A percentile compares a stretch with the other conserved stretches of the same genome.
Conservation (phyloP, 352 stramenopile species). For the Phytophthora nicotianae region DNA sequence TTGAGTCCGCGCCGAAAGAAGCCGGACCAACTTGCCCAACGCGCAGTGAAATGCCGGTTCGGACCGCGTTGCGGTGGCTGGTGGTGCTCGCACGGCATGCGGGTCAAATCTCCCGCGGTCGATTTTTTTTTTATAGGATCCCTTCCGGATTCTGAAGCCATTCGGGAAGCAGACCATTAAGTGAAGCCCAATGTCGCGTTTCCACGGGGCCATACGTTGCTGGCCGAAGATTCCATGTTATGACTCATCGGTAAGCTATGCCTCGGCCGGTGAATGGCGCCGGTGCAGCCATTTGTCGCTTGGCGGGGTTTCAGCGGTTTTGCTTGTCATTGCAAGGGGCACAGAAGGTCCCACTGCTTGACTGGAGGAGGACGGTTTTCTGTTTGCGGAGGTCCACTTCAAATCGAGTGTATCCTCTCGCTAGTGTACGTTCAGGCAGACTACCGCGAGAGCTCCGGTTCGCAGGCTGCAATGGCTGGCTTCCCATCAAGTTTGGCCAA, state of each 20-base stretch:
- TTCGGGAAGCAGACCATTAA: constrained; percentile 24
- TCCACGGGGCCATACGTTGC: constrained; percentile 21
- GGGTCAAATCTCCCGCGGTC: constrained; percentile 20
- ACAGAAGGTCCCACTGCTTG: constrained; percentile 30
- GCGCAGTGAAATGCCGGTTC: constrained; percentile 7
- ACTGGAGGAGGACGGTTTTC: constrained; percentile 31
- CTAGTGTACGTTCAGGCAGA: constrained; percentile 15
- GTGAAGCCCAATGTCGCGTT: constrained; percentile 27
- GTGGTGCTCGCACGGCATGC: neutral
- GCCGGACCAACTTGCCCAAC: constrained; percentile 18
- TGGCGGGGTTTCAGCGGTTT: constrained; percentile 20
- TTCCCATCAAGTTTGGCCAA: constrained; percentile 15
- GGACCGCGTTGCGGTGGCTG: constrained; percentile 9
- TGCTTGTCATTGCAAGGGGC: constrained; percentile 9
- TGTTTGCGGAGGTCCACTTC: constrained; percentile 24
- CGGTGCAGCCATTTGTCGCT: neutral
- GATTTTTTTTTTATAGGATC: constrained; percentile 13
- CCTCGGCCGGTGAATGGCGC: constrained; percentile 6
- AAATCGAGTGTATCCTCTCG: constrained; percentile 38
- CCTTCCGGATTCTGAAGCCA: constrained; percentile 17
- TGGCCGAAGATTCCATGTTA: constrained; percentile 6
- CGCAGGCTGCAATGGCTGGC: neutral
- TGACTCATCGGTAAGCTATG: constrained; percentile 15
- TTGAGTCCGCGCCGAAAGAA: constrained; percentile 11
- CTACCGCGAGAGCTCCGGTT: constrained; percentile 5